Evolutionary conservation across 1,284 basidiomycete species (phyloP).

Genomic region (Pseudozyma pruni): DNA sequence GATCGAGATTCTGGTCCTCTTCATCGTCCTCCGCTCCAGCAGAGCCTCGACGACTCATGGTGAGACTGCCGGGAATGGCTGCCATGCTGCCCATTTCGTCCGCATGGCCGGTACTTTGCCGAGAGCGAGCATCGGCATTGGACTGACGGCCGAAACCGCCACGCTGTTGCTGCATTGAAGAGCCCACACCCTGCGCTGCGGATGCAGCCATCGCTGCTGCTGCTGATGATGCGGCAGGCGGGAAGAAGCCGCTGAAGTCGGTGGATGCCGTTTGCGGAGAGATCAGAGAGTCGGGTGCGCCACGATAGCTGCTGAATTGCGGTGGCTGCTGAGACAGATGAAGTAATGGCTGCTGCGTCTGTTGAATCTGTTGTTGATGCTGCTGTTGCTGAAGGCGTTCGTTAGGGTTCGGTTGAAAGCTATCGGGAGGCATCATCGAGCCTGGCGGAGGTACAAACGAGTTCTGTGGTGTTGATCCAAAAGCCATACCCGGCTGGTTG

Average conservation of each 20-base stretch:
- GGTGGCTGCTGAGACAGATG: conserved; percentile 23
- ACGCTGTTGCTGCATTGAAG: conserved; percentile 7
- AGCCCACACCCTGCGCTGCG: background rate
- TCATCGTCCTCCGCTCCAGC: conserved; percentile 48
- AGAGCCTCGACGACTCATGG: conserved; percentile 51
- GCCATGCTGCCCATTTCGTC: conserved; percentile 19
- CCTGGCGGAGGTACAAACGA: conserved; percentile 20
- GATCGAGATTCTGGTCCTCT: conserved; percentile 47
- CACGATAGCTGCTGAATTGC: conserved; percentile 40
- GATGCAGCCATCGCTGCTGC: conserved; percentile 2
- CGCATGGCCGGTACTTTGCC: conserved; percentile 27
- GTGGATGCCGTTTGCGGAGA: conserved; percentile 27
- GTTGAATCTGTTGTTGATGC: conserved; percentile 14
- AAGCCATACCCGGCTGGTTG: conserved; percentile 13
- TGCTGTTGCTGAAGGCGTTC: conserved; percentile 21
- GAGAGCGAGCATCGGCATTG: conserved; percentile 16
- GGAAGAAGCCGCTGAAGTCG: conserved; percentile 36
- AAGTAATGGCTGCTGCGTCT: conserved; percentile 21
- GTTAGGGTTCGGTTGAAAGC: conserved; percentile 9
- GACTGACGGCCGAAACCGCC: conserved; percentile 18
- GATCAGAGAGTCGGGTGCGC: conserved; percentile 18
- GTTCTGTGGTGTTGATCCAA: conserved; percentile 14
- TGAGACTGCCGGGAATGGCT: conserved; percentile 25
- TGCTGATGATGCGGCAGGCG: background rate
- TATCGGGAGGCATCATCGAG: conserved; percentile 13